These are phyloP conservation scores for Tuber borchii DNA, from an alignment of 495 filamentous ascomycete genomes.

Conservation along the genomic window DNA sequence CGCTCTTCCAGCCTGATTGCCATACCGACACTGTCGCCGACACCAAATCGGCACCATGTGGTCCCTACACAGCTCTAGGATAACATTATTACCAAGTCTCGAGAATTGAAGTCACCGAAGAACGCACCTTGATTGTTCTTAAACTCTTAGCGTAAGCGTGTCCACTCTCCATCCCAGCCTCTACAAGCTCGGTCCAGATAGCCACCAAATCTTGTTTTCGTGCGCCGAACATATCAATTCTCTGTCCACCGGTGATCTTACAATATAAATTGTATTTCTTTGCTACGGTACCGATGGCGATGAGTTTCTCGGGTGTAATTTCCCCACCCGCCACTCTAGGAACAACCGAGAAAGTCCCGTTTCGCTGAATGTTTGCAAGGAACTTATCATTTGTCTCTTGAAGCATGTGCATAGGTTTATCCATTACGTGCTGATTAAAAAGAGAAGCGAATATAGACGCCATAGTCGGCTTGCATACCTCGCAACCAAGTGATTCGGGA, in stretches of 20 bases:
- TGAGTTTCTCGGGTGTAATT: slow-evolving; percentile 85
- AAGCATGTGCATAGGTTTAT: slow-evolving; percentile 63
- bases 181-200: slow-evolving; percentile 83
- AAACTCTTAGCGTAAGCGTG: slow-evolving; percentile 93
- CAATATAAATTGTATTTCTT: slow-evolving; percentile 85
- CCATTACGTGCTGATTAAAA: slow-evolving; percentile 83
- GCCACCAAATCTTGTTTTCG: slow-evolving; percentile 80
- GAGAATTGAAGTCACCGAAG: neutral
- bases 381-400: slow-evolving; percentile 94
- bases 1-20: slow-evolving; percentile 85
- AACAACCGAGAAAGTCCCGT: slow-evolving; percentile 88
- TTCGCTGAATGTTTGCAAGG: slow-evolving; percentile 89
- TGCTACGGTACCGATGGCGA: slow-evolving; percentile 79
- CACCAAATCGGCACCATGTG: slow-evolving; percentile 89
- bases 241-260: slow-evolving; percentile 92
- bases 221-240: slow-evolving; percentile 94
- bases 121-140: slow-evolving; percentile 68
- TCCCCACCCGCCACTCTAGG: slow-evolving; percentile 82
- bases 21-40: slow-evolving; percentile 96
- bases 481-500: slow-evolving; percentile 71
- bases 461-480: slow-evolving; percentile 82
- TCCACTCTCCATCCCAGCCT: slow-evolving; percentile 90
- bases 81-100: neutral
- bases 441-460: slow-evolving; percentile 78
- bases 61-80: slow-evolving; percentile 76